A percentile compares a stretch with the other conserved stretches of the same genome.
These are phyloP conservation scores for Pseudopithomyces maydicus DNA, from an alignment of 2,329 filamentous ascomycete genomes.

Conservation along the genomic window DNA sequence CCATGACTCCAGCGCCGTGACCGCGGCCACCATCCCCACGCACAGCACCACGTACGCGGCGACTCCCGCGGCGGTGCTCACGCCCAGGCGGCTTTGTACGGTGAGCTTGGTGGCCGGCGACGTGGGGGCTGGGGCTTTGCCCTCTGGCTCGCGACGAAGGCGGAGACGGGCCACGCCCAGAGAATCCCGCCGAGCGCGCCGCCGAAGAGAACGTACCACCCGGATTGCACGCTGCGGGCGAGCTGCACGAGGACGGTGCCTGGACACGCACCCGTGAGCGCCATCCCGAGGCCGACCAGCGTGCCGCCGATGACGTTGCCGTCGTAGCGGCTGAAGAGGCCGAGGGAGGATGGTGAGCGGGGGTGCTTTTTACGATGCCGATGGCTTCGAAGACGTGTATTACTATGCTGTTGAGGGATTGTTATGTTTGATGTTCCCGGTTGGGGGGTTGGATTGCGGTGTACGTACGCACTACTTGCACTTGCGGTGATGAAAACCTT, in stretches of 20 bases:
- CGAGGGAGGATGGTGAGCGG: background rate
- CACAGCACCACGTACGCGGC: background rate
- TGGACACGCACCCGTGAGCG: slow-evolving; percentile 67
- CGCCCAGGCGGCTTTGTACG: background rate
- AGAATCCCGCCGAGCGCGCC: slow-evolving; percentile 60
- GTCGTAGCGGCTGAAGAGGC: slow-evolving; percentile 52
- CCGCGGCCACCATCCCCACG: background rate
- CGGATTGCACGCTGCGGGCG: slow-evolving; percentile 58
- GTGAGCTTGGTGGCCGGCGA: background rate
- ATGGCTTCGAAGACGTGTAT: background rate
- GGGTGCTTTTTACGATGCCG: background rate
- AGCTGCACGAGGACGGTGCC: slow-evolving; percentile 68
- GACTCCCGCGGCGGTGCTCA: background rate
- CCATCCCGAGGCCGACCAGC: slow-evolving; percentile 69
- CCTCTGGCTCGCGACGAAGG: background rate
- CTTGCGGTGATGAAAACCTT: slow-evolving; percentile 17
- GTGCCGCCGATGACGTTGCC: slow-evolving; percentile 69
- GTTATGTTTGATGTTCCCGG: background rate
- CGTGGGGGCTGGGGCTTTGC: no score
- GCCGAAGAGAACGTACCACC: slow-evolving; percentile 59
- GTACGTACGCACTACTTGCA: slow-evolving; percentile 14
- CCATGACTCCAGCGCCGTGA: background rate
- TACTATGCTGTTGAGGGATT: background rate
- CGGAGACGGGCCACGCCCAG: slow-evolving; percentile 3
- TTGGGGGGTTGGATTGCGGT: background rate